Evolutionary conservation across 108 stramenopile species (phyloP).

Genomic region (Nitzschia sp.): DNA sequence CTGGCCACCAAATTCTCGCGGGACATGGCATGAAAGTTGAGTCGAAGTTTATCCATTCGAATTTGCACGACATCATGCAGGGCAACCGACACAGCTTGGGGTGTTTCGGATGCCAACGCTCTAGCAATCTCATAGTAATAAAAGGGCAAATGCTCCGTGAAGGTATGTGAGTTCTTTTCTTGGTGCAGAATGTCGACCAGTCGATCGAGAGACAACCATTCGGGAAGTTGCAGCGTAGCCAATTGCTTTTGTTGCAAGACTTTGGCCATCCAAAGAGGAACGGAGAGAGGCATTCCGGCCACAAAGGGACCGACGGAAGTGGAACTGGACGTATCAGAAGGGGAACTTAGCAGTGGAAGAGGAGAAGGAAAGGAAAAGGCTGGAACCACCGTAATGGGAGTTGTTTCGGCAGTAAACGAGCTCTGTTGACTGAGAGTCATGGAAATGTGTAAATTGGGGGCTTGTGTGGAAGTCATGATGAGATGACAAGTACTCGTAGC

Average conservation of each 20-base stretch:
- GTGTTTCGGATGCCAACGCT: conserved; percentile 30
- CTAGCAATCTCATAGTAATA: conserved; percentile 72
- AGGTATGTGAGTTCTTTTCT: conserved; percentile 43
- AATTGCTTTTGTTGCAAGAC: conserved; percentile 58
- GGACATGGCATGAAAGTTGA: conserved; percentile 66
- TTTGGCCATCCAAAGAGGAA: conserved; percentile 79
- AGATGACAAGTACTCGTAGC: too few relatives aligned
- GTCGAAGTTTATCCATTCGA: conserved; percentile 74
- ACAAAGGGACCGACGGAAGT: conserved; percentile 47
- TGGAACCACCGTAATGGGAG: conserved; percentile 56
- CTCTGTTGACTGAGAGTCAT: conserved; percentile 27
- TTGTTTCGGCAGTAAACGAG: conserved; percentile 60
- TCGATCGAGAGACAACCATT: conserved; percentile 47
- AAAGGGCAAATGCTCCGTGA: conserved; percentile 61
- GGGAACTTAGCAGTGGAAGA: conserved; percentile 19
- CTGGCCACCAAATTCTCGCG: conserved; percentile 32
- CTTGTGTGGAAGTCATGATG: neutral
- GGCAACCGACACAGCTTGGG: conserved; percentile 45
- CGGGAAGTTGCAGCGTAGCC: conserved; percentile 54
- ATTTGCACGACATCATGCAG: conserved; percentile 70
- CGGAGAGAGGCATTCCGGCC: conserved; percentile 68
- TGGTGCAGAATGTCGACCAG: conserved; percentile 55
- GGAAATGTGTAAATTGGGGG: neutral
- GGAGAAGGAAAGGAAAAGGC: conserved; percentile 48
- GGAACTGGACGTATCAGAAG: neutral